Evolutionary conservation across 352 stramenopile genomes (phyloP).

Genomic region (Elongisporangium undulatum): DNA sequence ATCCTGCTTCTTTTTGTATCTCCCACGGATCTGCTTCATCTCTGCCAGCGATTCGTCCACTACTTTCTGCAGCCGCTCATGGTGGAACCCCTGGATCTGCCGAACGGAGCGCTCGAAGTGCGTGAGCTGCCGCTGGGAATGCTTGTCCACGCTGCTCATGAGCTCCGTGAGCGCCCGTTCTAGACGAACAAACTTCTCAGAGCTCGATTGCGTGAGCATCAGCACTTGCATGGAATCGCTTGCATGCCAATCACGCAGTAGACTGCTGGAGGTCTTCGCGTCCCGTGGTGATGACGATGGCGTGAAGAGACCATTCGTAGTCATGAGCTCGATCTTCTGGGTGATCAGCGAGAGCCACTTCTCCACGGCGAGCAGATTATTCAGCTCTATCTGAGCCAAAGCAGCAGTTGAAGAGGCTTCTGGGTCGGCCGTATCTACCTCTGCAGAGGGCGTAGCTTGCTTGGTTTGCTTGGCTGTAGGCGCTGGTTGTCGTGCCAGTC

Average conservation of each 20-base stretch:
- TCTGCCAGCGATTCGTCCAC: constrained; percentile 47
- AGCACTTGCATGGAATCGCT: no score
- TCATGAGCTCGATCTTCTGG: constrained; percentile 34
- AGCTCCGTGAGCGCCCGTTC: constrained; percentile 34
- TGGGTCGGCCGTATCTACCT: no score
- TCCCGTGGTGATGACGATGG: no score
- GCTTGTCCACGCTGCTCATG: constrained; percentile 18
- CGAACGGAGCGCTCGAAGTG: constrained; percentile 41
- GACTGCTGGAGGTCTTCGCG: no score
- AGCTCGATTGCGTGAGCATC: no score
- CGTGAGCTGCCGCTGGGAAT: constrained; percentile 26
- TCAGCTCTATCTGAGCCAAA: constrained; percentile 26
- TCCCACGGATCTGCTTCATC: constrained; percentile 38
- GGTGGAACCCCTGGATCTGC: constrained; percentile 51
- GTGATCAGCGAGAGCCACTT: constrained; percentile 45
- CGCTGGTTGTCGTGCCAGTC: no score
- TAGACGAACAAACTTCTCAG: constrained; percentile 23
- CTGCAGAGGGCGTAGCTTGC: no score
- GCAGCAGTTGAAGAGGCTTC: no score
- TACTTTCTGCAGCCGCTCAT: constrained; percentile 46
- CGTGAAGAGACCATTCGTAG: no score
- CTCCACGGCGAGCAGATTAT: constrained; percentile 18
- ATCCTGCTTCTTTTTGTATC: constrained; percentile 40
- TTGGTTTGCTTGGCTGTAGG: no score
- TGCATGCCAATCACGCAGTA: no score